A percentile compares a stretch with the other conserved stretches of the same genome.
Evolutionary conservation across 441 rosid species (phyloP).

Genomic region (Mallotus repandus): DNA sequence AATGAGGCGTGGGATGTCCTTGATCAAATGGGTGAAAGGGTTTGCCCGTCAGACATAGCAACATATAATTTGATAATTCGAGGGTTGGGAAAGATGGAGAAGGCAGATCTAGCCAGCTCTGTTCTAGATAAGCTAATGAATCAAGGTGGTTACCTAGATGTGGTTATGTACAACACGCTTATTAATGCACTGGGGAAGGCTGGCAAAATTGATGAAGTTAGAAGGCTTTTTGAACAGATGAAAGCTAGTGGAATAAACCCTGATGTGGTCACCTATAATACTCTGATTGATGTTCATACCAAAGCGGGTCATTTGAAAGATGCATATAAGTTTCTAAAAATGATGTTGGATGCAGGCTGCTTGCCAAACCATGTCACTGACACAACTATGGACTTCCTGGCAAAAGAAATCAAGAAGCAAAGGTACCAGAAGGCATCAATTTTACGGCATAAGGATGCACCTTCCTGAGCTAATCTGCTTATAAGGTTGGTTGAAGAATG

Average conservation of each 20-base stretch:
- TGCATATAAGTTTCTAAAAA: constrained; percentile 60
- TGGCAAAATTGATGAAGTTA: constrained; percentile 64
- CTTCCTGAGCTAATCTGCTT: constrained; percentile 11
- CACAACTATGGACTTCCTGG: constrained; percentile 75
- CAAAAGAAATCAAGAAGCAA: constrained; percentile 65
- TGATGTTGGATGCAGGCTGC: constrained; percentile 77
- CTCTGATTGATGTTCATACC: constrained; percentile 76
- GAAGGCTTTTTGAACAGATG: constrained; percentile 70
- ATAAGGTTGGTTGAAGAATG: not conserved
- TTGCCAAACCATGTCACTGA: constrained; percentile 80
- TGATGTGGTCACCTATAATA: constrained; percentile 80
- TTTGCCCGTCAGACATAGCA: constrained; percentile 66
- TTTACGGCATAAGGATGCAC: constrained; percentile 35
- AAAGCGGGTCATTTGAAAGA: constrained; percentile 72
- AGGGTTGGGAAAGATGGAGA: constrained; percentile 81
- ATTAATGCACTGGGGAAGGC: constrained; percentile 77
- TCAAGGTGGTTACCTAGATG: constrained; percentile 80
- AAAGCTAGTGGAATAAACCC: constrained; percentile 64
- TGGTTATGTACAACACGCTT: constrained; percentile 85
- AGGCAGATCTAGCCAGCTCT: constrained; percentile 72
- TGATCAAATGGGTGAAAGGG: constrained; percentile 62
- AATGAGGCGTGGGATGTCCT: constrained; percentile 64
- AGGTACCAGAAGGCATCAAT: constrained; percentile 68
- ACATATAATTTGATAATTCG: constrained; percentile 83
- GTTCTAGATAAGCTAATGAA: constrained; percentile 62